Percentiles rank a stretch among this genome's conserved stretches.
Evolutionary conservation across 2,329 filamentous ascomycete species (phyloP).

Genomic region (Pseudonectria buxi): DNA sequence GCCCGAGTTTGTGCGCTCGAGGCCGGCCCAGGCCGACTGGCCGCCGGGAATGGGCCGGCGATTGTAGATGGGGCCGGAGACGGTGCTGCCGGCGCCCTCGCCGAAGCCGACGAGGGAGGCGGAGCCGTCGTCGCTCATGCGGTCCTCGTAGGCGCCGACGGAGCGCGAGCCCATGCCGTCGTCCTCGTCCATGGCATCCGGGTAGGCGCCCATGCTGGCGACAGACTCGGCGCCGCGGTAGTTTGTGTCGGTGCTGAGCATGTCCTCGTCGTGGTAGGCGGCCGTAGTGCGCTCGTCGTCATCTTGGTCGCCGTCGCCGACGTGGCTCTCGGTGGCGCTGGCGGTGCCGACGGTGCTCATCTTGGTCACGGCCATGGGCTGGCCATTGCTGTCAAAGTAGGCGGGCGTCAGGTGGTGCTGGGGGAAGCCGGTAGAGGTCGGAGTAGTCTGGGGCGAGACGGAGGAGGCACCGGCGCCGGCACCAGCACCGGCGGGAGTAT

Average conservation of each 20-base stretch:
- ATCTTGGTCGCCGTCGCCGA: slow-evolving; percentile 47
- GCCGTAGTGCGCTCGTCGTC: slow-evolving; percentile 46
- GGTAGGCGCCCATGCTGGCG: slow-evolving; percentile 43
- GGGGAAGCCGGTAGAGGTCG: slow-evolving; percentile 42
- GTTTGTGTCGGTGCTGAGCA: slow-evolving; percentile 62
- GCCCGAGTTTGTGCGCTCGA: slow-evolving; percentile 47
- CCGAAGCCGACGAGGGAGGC: slow-evolving; percentile 87
- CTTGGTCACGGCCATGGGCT: slow-evolving; percentile 61
- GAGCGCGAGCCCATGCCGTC: slow-evolving; percentile 40
- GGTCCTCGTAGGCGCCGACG: slow-evolving; percentile 53
- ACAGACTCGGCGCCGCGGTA: slow-evolving; percentile 52
- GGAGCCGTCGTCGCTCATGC: slow-evolving; percentile 78
- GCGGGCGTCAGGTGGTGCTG: slow-evolving; percentile 48
- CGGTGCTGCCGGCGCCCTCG: slow-evolving; percentile 80
- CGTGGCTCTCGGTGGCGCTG: slow-evolving; percentile 72
- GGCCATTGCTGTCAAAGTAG: slow-evolving; percentile 75
- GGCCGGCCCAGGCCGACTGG: slow-evolving; percentile 30
- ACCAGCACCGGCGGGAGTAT: slow-evolving; percentile 23
- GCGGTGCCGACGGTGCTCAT: slow-evolving; percentile 89
- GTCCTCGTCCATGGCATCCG: slow-evolving; percentile 48
- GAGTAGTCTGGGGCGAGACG: slow-evolving; percentile 43
- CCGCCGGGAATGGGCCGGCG: slow-evolving; percentile 39
- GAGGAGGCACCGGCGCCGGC: slow-evolving; percentile 26
- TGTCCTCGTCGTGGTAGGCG: slow-evolving; percentile 58
- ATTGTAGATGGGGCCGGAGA: slow-evolving; percentile 69